phyloP scores from a whole-genome alignment of 805 yeast genomes.

The Yarrowia osloensis region DNA sequence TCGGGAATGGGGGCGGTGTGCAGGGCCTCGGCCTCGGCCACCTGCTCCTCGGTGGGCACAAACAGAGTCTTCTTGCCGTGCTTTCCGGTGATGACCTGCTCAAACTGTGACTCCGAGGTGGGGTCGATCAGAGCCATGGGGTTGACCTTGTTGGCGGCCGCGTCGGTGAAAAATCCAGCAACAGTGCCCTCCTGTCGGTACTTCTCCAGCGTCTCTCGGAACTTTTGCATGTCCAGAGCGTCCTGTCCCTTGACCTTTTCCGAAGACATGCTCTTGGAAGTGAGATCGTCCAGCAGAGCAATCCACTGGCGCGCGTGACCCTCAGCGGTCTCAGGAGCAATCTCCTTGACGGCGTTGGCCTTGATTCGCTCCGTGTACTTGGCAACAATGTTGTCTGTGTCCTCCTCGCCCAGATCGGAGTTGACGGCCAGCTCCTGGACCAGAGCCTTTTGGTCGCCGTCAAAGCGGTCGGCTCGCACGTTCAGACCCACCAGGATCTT shows the following conservation, averaged over 20 bases:
- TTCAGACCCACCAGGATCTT: conserved; percentile 25
- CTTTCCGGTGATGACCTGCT: conserved; percentile 21
- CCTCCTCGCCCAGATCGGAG: conserved; percentile 7
- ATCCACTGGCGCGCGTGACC: conserved; percentile 24
- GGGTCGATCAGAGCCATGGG: conserved; percentile 23
- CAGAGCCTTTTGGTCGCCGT: conserved; percentile 13
- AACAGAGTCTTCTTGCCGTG: conserved; percentile 8
- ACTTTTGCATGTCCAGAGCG: conserved; percentile 23
- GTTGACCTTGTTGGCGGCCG: not conserved
- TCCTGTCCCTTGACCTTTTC: conserved; percentile 13
- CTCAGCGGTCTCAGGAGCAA: not conserved
- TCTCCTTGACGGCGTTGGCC: not conserved
- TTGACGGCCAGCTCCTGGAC: conserved; percentile 18
- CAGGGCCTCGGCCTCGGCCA: conserved; percentile 55
- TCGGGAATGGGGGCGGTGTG: conserved; percentile 59
- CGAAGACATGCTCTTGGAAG: not conserved
- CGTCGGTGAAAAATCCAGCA: not conserved
- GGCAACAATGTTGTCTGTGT: conserved; percentile 6
- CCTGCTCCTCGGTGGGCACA: conserved; percentile 63
- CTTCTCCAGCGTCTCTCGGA: conserved; percentile 2
- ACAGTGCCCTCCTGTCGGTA: conserved; percentile 13
- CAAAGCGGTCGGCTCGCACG: conserved; percentile 25
- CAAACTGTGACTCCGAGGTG: conserved; percentile 3
- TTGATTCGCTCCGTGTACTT: not conserved
- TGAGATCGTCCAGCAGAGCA: conserved; percentile 7